Percentiles rank a stretch among this genome's conserved stretches.
Conservation (phyloP, 2,329 filamentous ascomycete genomes). For the Monilinia polystroma region DNA sequence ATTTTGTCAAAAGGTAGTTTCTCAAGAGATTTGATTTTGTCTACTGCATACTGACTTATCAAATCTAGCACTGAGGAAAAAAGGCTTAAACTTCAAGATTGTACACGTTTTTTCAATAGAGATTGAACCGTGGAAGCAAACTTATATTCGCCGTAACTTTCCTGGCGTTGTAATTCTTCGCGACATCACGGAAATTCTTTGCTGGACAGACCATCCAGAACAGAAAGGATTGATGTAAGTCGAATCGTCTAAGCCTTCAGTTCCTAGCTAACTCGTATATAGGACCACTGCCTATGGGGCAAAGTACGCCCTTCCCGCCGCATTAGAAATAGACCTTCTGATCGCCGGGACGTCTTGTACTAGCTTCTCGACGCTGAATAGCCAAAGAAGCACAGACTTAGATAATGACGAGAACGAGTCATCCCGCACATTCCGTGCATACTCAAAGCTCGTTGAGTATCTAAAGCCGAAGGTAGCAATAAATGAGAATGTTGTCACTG, state of each 20-base stretch:
- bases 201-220: not conserved
- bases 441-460: constrained; percentile 55
- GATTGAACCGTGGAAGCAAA: constrained; percentile 63
- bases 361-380: constrained; percentile 70
- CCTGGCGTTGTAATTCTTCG: constrained; percentile 53
- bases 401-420: constrained; percentile 59
- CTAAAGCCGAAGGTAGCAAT: constrained; percentile 63
- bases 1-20: constrained; percentile 51
- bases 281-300: constrained; percentile 68
- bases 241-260: not conserved
- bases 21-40: not conserved
- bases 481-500: constrained; percentile 66
- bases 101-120: constrained; percentile 62
- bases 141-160: constrained; percentile 62
- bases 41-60: constrained; percentile 20
- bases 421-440: constrained; percentile 60
- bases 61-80: constrained; percentile 5
- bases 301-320: constrained; percentile 39
- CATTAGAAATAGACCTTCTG: constrained; percentile 65
- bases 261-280: constrained; percentile 25
- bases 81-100: constrained; percentile 33
- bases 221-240: not conserved
- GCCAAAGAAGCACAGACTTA: constrained; percentile 48
- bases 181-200: constrained; percentile 57
- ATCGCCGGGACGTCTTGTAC: constrained; percentile 75